phyloP scores from a whole-genome alignment of 495 filamentous ascomycete genomes.

The Aspergillus homomorphus region DNA sequence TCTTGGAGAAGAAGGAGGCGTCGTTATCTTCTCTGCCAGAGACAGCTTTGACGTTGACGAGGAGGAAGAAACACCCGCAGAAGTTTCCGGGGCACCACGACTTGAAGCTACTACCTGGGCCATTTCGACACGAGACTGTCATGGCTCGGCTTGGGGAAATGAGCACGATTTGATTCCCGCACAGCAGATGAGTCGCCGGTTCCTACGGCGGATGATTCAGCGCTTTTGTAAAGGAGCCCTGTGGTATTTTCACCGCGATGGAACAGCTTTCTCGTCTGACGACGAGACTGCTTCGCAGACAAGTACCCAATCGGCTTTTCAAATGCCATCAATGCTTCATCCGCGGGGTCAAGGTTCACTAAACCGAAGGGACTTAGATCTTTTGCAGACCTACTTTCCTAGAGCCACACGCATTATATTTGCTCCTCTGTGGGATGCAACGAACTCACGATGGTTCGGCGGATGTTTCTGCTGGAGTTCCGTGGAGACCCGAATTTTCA shows the following conservation, averaged over 20 bases:
- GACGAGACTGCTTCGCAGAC: slow-evolving; percentile 9
- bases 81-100: too few species aligned
- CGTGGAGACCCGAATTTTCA: slow-evolving; percentile 20
- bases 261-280: slow-evolving; percentile 11
- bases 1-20: slow-evolving; percentile 38
- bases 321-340: neutral
- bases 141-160: neutral
- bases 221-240: slow-evolving; percentile 14
- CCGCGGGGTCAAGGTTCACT: neutral
- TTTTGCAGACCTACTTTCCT: slow-evolving; percentile 29
- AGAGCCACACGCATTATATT: slow-evolving; percentile 33
- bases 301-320: neutral
- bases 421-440: slow-evolving; percentile 60
- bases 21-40: slow-evolving; percentile 34
- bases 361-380: slow-evolving; percentile 18
- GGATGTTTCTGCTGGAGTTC: slow-evolving; percentile 55
- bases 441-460: slow-evolving; percentile 57
- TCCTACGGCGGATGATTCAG: slow-evolving; percentile 16
- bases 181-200: slow-evolving; percentile 11
- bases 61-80: neutral
- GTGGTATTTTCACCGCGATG: slow-evolving; percentile 22
- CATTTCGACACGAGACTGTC: neutral
- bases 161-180: neutral
- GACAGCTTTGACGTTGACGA: slow-evolving; percentile 1
- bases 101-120: neutral